Evolutionary conservation across 1,139 yeast species (phyloP), one percentile per base, ranked within the genome.

Genomic region (Protomyces arabidopsidicola): DNA sequence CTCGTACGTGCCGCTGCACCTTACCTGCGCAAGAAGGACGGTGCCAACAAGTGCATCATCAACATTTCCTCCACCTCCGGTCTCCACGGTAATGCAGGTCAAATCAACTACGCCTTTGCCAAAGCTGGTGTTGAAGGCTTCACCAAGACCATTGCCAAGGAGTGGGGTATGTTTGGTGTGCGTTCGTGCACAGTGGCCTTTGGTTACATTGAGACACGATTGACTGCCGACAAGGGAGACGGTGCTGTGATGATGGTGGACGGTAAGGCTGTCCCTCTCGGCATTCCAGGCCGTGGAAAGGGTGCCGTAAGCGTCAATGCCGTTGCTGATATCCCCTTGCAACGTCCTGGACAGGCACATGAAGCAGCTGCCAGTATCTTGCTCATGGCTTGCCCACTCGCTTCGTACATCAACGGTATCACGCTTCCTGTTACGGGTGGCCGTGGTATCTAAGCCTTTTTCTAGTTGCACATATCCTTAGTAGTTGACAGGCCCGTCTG

Each of bases 41-140:
- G 58, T 20, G 58, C 58, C 34, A 55, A 55, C 36, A 53, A 53
- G 42, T 53, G 86, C 71, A 86, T 93, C 68, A 82, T 93, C 71
- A 93, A 93, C 77, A 88, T 96, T 61, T 82, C 97, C 50, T 90
- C 97, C 34, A 93, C 98, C 36, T 90, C 98, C 14, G 98, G 98
- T 72, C 90, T 93, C 71, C 93, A 93, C 75, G 98, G 98, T 71
- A 90, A 88, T 79, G 93, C 91, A 77, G 98, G 98, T 62, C 98
- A 93, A 79, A 88, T 97, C 67, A 93, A 93, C 80, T 93, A 93
- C 75, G 86, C 97, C 45, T 85, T 97, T 60, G 97, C 98, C 64
- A 93, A 93, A 79, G 57, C 60, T 52, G 60, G 60, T 45, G 85
- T 93, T 68, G 77, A 90, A 62, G 97, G 97, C 39, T 83, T 93